These are phyloP conservation scores for Sugiyamaella grinbergsii DNA, from an alignment of 1,139 yeast genomes.

Conservation along the genomic window DNA sequence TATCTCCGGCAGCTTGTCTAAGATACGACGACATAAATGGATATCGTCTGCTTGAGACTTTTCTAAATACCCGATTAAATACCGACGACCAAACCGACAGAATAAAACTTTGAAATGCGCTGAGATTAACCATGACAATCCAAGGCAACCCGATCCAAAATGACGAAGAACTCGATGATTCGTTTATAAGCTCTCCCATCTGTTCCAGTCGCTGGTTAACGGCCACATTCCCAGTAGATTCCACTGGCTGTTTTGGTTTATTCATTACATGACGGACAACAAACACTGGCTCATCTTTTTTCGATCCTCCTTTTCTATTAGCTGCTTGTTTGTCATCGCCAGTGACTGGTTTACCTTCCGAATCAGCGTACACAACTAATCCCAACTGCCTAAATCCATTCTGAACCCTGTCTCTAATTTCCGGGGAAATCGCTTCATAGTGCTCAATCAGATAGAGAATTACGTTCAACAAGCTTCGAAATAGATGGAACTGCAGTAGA, in stretches of 20 bases:
- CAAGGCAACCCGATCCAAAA: constrained; percentile 8
- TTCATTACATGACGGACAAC: neutral
- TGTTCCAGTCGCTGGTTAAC: neutral
- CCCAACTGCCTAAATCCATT: constrained; percentile 9
- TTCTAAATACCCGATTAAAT: neutral
- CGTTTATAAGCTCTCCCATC: neutral
- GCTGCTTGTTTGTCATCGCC: no score
- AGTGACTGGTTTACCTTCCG: neutral
- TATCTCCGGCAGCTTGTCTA: no score
- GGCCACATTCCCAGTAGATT: neutral
- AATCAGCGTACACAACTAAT: neutral
- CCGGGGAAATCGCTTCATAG: constrained; percentile 17
- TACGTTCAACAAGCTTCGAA: constrained; percentile 26
- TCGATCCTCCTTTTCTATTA: neutral
- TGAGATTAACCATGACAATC: constrained; percentile 11
- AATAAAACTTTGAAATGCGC: constrained; percentile 13
- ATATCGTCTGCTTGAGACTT: neutral
- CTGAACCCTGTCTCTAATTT: neutral
- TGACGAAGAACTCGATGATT: neutral
- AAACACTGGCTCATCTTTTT: neutral
- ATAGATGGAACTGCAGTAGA: constrained; percentile 33
- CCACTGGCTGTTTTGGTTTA: constrained; percentile 3
- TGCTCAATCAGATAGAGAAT: constrained; percentile 21
- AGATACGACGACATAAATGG: neutral
- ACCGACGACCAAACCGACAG: neutral